These are phyloP conservation scores for Trichoderma gracile DNA, from an alignment of 2,329 filamentous ascomycete genomes.

Conservation along the genomic window DNA sequence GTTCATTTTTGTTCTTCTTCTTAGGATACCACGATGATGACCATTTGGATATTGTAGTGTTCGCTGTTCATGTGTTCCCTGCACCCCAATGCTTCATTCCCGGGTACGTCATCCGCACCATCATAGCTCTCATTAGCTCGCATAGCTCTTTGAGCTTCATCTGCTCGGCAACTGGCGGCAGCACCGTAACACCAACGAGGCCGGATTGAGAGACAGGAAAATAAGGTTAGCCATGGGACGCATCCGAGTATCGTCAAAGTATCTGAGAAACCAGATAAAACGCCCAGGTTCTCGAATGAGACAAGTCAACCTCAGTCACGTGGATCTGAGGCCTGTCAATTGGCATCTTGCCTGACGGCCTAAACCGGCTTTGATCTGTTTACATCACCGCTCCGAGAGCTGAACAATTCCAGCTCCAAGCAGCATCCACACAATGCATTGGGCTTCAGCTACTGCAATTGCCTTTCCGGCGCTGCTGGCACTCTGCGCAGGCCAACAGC, in stretches of 20 bases:
- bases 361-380: background rate
- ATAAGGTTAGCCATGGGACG: too few species aligned
- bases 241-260: background rate
- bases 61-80: background rate
- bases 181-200: background rate
- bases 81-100: background rate
- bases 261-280: background rate
- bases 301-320: background rate
- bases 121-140: background rate
- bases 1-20: too few species aligned
- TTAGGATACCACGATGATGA: too few species aligned
- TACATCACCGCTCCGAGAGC: slow-evolving; percentile 1
- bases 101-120: slow-evolving; percentile 4
- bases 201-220: background rate
- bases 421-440: slow-evolving; percentile 19
- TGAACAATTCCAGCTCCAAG: background rate
- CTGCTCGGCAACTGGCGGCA: background rate
- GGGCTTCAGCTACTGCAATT: slow-evolving; percentile 19
- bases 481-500: slow-evolving; percentile 24
- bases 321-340: background rate
- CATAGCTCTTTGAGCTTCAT: background rate
- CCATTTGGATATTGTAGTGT: too few species aligned
- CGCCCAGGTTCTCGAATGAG: background rate
- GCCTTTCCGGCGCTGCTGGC: slow-evolving; percentile 24
- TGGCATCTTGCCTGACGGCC: background rate